A percentile compares a stretch with the other conserved stretches of the same genome.
These are phyloP conservation scores for Escovopsis sp. DNA, from an alignment of 2,329 filamentous ascomycete genomes.

Conservation along the genomic window DNA sequence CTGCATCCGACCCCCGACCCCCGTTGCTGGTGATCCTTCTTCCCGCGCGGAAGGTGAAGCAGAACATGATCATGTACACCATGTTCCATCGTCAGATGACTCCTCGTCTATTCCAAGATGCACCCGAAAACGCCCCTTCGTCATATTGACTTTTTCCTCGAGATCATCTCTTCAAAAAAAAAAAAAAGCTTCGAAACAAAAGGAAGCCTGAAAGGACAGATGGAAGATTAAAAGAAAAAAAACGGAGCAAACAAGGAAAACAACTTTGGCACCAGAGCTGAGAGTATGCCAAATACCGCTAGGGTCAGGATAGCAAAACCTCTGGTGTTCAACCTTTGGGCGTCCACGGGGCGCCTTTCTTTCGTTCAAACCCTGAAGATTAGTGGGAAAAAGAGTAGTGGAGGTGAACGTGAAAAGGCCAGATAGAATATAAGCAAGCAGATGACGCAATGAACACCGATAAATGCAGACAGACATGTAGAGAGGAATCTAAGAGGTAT, in stretches of 20 bases:
- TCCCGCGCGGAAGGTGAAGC: no score
- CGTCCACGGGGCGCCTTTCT: no score
- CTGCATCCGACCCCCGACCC: no score
- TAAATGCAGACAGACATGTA: constrained; percentile 12
- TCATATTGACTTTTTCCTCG: constrained; percentile 4
- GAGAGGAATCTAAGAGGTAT: constrained; percentile 11
- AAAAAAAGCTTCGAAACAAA: constrained; percentile 3
- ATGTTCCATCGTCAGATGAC: constrained; percentile 7
- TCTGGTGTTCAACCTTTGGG: no score
- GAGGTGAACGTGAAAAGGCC: constrained; percentile 3
- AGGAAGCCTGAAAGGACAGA: constrained; percentile 5
- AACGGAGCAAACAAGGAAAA: background rate
- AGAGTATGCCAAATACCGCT: no score
- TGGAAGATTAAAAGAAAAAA: constrained; percentile 1
- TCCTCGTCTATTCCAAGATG: constrained; percentile 8
- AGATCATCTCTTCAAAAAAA: constrained; percentile 1
- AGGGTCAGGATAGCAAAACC: no score
- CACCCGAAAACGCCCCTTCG: constrained; percentile 5
- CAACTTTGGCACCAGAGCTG: no score
- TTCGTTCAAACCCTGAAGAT: no score
- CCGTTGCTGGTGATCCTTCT: no score
- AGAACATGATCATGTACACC: constrained; percentile 4
- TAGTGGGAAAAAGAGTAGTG: background rate
- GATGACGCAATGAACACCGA: constrained; percentile 13
- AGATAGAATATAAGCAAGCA: background rate